These are phyloP conservation scores for Paecilomyces variotii DNA, from an alignment of 2,329 filamentous ascomycete genomes.

Conservation along the genomic window DNA sequence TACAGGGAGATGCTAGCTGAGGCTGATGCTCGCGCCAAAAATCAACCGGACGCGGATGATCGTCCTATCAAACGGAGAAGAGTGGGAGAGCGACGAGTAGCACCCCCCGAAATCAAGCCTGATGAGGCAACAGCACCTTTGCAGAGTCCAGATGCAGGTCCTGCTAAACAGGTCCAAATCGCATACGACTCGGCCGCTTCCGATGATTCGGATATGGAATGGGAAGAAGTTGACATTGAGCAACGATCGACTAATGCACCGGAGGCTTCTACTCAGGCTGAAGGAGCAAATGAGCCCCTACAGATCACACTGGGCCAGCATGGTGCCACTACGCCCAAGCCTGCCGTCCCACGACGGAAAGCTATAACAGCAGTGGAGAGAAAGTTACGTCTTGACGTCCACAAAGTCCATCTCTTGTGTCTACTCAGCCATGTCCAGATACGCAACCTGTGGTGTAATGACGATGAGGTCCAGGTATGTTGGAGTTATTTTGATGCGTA, in stretches of 20 bases:
- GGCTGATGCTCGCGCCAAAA: slow-evolving; percentile 25
- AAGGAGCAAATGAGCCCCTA: slow-evolving; percentile 18
- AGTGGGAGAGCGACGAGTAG: slow-evolving; percentile 18
- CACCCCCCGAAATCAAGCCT: slow-evolving; percentile 2
- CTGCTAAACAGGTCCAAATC: slow-evolving; percentile 18
- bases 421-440: slow-evolving; percentile 68
- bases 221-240: slow-evolving; percentile 43
- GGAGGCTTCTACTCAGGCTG: slow-evolving; percentile 10
- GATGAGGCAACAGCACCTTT: slow-evolving; percentile 3
- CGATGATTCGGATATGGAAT: slow-evolving; percentile 43
- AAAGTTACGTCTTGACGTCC: slow-evolving; percentile 61
- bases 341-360: slow-evolving; percentile 35
- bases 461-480: slow-evolving; percentile 55
- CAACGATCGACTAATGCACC: slow-evolving; percentile 15
- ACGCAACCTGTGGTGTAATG: slow-evolving; percentile 86
- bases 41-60: slow-evolving; percentile 13
- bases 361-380: slow-evolving; percentile 51
- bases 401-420: slow-evolving; percentile 79
- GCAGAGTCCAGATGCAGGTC: slow-evolving; percentile 5
- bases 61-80: slow-evolving; percentile 32
- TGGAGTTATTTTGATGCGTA: neutral
- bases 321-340: slow-evolving; percentile 15
- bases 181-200: slow-evolving; percentile 37
- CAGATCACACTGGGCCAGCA: slow-evolving; percentile 32
- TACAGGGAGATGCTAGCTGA: slow-evolving; percentile 37